These are phyloP conservation scores for Clathrospora elynae DNA, from an alignment of 2,329 filamentous ascomycete genomes.

Conservation along the genomic window DNA sequence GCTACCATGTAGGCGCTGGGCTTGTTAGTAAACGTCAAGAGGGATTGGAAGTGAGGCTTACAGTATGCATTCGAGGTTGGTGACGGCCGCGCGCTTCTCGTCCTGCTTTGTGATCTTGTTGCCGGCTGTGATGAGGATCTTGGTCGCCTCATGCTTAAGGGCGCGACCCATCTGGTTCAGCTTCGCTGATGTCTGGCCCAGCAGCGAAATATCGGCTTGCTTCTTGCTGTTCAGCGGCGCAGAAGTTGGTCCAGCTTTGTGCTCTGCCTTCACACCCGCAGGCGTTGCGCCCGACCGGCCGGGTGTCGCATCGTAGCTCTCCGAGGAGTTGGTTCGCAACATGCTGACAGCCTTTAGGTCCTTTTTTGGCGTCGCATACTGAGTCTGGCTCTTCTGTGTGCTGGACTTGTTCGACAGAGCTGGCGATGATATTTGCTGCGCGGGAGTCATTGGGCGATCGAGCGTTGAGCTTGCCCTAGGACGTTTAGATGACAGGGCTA, in stretches of 20 bases:
- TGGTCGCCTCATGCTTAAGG: conserved; percentile 54
- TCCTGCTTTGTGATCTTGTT: conserved; percentile 39
- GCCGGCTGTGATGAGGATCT: conserved; percentile 37
- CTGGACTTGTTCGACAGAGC: conserved; percentile 36
- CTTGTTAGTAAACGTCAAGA: conserved; percentile 20
- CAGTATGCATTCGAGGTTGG: conserved; percentile 54
- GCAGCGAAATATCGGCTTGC: conserved; percentile 42
- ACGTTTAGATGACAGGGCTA: conserved; percentile 38
- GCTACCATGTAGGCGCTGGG: conserved; percentile 48
- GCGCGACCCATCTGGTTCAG: conserved; percentile 51
- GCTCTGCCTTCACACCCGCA: conserved; percentile 29
- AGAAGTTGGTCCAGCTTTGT: conserved; percentile 35
- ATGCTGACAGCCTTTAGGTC: conserved; percentile 43
- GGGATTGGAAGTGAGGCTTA: conserved; percentile 20
- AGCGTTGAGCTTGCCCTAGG: conserved; percentile 37
- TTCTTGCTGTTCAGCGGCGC: conserved; percentile 40
- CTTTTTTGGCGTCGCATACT: conserved; percentile 45
- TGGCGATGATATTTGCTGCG: conserved; percentile 37
- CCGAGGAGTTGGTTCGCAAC: conserved; percentile 43
- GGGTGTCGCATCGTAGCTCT: conserved; percentile 44
- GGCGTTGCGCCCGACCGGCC: conserved; percentile 43
- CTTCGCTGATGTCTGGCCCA: conserved; percentile 48
- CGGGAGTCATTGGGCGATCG: conserved; percentile 43
- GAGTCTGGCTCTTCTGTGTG: conserved; percentile 36
- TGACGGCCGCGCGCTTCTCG: conserved; percentile 48